Conservation (phyloP, 2,329 filamentous ascomycete species). For the Fusarium anthophilum region DNA sequence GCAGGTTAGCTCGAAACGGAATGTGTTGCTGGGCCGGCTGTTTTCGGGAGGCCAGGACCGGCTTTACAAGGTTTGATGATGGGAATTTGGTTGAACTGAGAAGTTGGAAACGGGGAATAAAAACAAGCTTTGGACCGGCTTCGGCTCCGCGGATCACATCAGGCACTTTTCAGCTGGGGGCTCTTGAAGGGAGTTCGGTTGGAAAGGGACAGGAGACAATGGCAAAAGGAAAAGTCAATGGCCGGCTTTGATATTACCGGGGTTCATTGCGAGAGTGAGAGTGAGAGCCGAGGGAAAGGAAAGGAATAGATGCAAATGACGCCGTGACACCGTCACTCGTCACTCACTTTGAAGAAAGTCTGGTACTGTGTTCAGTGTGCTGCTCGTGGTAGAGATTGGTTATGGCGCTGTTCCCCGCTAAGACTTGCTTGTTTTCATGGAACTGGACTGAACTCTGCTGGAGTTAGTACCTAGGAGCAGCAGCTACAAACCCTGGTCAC, state of each 20-base stretch:
- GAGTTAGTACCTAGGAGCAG: not conserved
- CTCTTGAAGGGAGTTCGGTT: not conserved
- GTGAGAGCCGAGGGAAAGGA: conserved; percentile 17
- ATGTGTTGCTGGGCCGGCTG: conserved; percentile 6
- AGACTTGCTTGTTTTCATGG: conserved; percentile 9
- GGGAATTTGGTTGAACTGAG: not conserved
- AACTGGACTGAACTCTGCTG: not conserved
- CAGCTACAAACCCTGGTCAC: conserved; percentile 4
- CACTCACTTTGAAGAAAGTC: conserved; percentile 7
- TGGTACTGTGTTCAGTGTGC: not conserved
- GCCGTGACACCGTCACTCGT: conserved; percentile 41
- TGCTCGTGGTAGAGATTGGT: not conserved
- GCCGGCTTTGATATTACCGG: not conserved
- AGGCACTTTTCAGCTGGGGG: not conserved
- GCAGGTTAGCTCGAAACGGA: conserved; percentile 3
- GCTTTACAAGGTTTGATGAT: not conserved
- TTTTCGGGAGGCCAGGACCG: conserved; percentile 12
- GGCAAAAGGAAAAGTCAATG: not conserved
- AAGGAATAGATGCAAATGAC: conserved; percentile 30
- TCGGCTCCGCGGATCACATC: conserved; percentile 7
- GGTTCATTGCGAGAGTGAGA: not conserved
- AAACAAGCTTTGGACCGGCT: conserved; percentile 23
- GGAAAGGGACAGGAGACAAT: not conserved
- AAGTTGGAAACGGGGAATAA: conserved; percentile 6
- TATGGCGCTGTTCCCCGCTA: conserved; percentile 15